Evolutionary conservation across 2,329 filamentous ascomycete genomes (phyloP), one percentile per base, ranked within the genome.

Genomic region (Penicillium sp.): DNA sequence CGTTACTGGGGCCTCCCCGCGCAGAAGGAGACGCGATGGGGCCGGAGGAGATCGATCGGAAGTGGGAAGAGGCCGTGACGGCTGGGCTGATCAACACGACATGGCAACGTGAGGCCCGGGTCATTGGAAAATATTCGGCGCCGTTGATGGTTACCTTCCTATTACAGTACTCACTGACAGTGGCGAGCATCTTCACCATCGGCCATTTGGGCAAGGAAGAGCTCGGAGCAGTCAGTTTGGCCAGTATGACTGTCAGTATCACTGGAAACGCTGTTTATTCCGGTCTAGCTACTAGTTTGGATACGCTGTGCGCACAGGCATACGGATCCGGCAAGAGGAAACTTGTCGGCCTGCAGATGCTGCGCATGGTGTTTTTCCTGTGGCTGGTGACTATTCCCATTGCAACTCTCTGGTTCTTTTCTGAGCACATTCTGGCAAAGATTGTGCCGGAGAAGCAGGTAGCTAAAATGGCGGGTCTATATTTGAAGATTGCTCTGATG

Each of bases 251-350:
- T 1, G 84, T 84, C 23, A 88, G 82, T 54, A 90, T 93, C 57
- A 86, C 80, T 11, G 87, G 85, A 47, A 84, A 86, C 59, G 85
- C 85, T 0, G 81, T 87, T 13, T 86, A 87, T 62, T 86, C 89
- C 62, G 86, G 89, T n/a, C 77, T 97, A 11, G 85, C 89, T 1
- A 97, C 91, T 4, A 88, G 85, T 54, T 75, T 97, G 29, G 91
- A 97, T 69, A 97, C 91, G 0, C 81, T 97, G 2, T 96, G 91
- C 66, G 82, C 91, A 0, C 91, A 97, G 68, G 91, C 93, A 0
- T 97, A 94, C 64, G 91, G 93, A 2, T 94, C 87, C 0, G 91
- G 91, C 0, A 86, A 86, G 65, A 94, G 86, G 64, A 86, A 90
- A 57, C 79, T 97, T 4, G 91, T 97, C 48, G 91, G 87, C 1